phyloP scores from a whole-genome alignment of 2,329 filamentous ascomycete genomes.

The Paecilomyces niveus region DNA sequence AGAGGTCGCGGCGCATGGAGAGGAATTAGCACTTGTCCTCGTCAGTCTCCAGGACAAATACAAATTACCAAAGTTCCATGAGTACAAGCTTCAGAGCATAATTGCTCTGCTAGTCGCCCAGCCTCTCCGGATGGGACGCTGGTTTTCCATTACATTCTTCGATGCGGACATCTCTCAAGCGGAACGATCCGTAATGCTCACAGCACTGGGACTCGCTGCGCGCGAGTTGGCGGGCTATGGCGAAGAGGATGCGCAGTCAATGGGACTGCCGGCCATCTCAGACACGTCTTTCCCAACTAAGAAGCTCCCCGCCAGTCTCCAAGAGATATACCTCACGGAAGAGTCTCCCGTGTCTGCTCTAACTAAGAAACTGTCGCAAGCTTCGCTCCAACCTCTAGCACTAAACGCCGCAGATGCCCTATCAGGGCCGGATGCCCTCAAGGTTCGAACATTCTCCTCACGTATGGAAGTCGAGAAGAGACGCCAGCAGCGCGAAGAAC shows the following conservation, averaged over 20 bases:
- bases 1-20: conserved; percentile 76
- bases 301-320: conserved; percentile 64
- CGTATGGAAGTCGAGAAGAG: conserved; percentile 60
- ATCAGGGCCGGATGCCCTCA: conserved; percentile 75
- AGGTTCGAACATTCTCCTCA: conserved; percentile 82
- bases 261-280: conserved; percentile 24
- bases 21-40: conserved; percentile 70
- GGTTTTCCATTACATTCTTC: conserved; percentile 81
- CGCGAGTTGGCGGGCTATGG: conserved; percentile 78
- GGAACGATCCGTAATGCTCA: conserved; percentile 74
- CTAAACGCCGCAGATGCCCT: conserved; percentile 71
- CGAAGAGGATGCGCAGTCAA: conserved; percentile 40
- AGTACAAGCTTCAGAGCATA: conserved; percentile 70
- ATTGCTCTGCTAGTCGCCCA: conserved; percentile 72
- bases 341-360: conserved; percentile 59
- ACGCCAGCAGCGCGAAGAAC: conserved; percentile 32
- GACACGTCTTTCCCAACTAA: conserved; percentile 68
- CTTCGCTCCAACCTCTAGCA: conserved; percentile 75
- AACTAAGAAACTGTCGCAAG: conserved; percentile 58
- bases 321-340: conserved; percentile 57
- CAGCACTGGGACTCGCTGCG: conserved; percentile 71
- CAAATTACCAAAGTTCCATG: conserved; percentile 69
- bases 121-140: conserved; percentile 70
- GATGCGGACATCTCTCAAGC: conserved; percentile 84
- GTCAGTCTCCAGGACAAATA: conserved; percentile 80